phyloP scores from a whole-genome alignment of 768 basidiomycete genomes.

The Trametes coccinea region DNA sequence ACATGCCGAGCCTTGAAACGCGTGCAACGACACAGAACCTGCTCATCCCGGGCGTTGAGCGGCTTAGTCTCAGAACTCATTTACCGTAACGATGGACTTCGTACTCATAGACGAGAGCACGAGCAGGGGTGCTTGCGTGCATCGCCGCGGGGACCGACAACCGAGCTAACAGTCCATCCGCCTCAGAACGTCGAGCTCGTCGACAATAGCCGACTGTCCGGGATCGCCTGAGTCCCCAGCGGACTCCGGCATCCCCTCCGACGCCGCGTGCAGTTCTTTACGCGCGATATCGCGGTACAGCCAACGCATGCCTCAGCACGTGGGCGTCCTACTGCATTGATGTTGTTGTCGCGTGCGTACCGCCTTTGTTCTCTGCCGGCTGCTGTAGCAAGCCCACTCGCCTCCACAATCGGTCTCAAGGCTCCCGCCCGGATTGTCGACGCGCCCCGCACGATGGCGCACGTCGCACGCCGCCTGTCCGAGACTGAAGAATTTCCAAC shows the following conservation, averaged over 20 bases:
- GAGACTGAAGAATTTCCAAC: not conserved
- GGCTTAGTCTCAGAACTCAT: slow-evolving; percentile 13
- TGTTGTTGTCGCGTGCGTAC: slow-evolving; percentile 2
- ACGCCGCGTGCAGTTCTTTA: slow-evolving; percentile 3
- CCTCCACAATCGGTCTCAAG: not conserved
- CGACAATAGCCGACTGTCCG: not conserved
- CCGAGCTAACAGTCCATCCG: slow-evolving; percentile 5
- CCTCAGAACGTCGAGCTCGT: slow-evolving; percentile 2
- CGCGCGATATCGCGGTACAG: slow-evolving; percentile 12
- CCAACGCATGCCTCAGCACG: slow-evolving; percentile 12
- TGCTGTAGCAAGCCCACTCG: not conserved
- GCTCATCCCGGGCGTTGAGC: slow-evolving; percentile 14
- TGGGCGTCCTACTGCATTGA: not conserved
- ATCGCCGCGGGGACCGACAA: slow-evolving; percentile 17
- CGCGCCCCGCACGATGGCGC: not conserved
- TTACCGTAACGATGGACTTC: slow-evolving; percentile 8
- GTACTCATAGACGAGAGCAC: slow-evolving; percentile 7
- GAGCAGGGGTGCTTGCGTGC: slow-evolving; percentile 16
- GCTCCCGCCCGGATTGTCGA: not conserved
- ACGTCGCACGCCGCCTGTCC: not conserved
- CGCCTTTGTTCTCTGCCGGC: slow-evolving; percentile 10
- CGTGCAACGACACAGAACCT: slow-evolving; percentile 12
- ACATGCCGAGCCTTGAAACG: slow-evolving; percentile 15
- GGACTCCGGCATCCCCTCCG: slow-evolving; percentile 3
- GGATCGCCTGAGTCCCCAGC: not conserved